Percentiles rank a stretch among this genome's conserved stretches.
These are phyloP conservation scores for Phytophthora rubi DNA, from an alignment of 352 stramenopile genomes.

Conservation along the genomic window DNA sequence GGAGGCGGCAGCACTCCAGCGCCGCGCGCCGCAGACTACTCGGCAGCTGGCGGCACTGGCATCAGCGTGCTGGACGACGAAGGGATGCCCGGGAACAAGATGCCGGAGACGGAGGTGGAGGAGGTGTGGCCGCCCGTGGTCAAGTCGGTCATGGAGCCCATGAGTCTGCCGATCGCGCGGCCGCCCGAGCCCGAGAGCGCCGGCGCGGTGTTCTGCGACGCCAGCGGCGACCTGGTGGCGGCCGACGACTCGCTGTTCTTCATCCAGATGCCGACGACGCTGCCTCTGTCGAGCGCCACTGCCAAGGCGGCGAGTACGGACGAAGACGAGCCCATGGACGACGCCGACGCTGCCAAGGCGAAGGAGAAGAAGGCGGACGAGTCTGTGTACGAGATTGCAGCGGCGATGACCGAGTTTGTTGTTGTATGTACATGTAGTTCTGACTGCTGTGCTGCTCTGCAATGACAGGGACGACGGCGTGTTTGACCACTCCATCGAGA, in stretches of 20 bases:
- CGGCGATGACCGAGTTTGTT: neutral
- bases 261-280: conserved; percentile 84
- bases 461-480: conserved; percentile 56
- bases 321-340: conserved; percentile 49
- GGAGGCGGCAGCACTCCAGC: conserved; percentile 42
- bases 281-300: conserved; percentile 67
- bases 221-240: conserved; percentile 56
- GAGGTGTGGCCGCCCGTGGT: conserved; percentile 84
- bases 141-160: conserved; percentile 84
- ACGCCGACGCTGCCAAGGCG: conserved; percentile 18
- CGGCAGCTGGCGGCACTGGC: conserved; percentile 74
- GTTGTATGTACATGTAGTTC: neutral
- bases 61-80: conserved; percentile 87
- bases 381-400: conserved; percentile 22
- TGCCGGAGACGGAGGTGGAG: conserved; percentile 63
- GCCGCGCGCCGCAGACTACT: conserved; percentile 53
- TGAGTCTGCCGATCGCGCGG: conserved; percentile 76
- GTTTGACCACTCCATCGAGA: conserved; percentile 73
- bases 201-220: conserved; percentile 74
- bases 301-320: conserved; percentile 35
- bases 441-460: conserved; percentile 14
- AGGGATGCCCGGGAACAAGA: conserved; percentile 58
- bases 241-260: conserved; percentile 81
- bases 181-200: conserved; percentile 65
- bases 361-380: conserved; percentile 31